Base-by-base conservation (phyloP, 371 early-diverging fungal species). In the Saksenaea vasiformis region DNA sequence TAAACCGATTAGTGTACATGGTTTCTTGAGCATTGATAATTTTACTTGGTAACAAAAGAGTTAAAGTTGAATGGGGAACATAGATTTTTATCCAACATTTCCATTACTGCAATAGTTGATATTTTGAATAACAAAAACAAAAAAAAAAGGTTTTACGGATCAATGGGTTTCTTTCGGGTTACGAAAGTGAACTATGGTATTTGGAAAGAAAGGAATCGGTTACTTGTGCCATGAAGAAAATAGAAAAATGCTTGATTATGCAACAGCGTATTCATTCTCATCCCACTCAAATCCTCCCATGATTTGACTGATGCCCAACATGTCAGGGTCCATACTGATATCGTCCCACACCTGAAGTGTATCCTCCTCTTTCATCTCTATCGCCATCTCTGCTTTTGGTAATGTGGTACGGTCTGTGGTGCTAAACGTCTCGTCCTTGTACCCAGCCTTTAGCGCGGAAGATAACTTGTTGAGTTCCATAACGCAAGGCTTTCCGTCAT, bases 391-490 rank as follows among this genome's bases (percentile, higher is more conserved):
- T 17, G 14, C 43, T 5, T 41, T 41, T 14, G 43, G 43, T 17
- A 41, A 1, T 14, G 43, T 14, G 19, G 43, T 41, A n/a, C 43
- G 43, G 14, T 41, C 43, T 5, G 43, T 41, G 9, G 43, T 5
- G 43, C 43, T 41, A 41, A 34, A 56, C 7, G 73, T 70, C 51
- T 78, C 76, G 54, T 76, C 80, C 37, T 79, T 74, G 51, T 75
- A 79, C 3, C 76, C 76, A 63, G 73, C 79, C 61, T 79, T 79
- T 17, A 41, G 38, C 0, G 78, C 70, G 10, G 65, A 64, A 11
- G 66, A 41, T 5, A 41, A 14, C 14, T 41, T 41, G 7, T 41
- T 17, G 4, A n/a, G 43, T 41, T 41, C 43, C 19, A 41, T 17
- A 17, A 14, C 14, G 19, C 43, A 14, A 41, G 43, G 43, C 43